These are phyloP conservation scores for Mycena venus DNA, from an alignment of 768 basidiomycete species.

Conservation along the genomic window DNA sequence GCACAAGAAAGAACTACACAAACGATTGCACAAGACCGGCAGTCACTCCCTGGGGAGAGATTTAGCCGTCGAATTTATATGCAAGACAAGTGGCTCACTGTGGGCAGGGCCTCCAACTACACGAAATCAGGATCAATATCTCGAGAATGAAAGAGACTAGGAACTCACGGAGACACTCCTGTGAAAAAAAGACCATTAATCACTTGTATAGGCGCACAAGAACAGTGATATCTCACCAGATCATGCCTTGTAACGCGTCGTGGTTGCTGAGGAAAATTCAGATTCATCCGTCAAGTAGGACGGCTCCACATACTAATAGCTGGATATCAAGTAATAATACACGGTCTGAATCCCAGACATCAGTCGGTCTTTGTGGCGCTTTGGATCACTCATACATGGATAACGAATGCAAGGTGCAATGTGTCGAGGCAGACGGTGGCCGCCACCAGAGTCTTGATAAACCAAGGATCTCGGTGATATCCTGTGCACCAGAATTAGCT, in stretches of 20 bases:
- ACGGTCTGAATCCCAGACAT: too few species aligned
- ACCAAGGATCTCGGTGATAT: conserved; percentile 56
- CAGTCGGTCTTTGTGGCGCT: too few species aligned
- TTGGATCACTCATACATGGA: too few species aligned
- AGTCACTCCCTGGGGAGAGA: conserved; percentile 60
- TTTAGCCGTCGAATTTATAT: conserved; percentile 33
- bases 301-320: conserved; percentile 56
- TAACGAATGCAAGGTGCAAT: conserved; percentile 60
- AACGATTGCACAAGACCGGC: conserved; percentile 68
- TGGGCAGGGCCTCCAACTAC: conserved; percentile 62
- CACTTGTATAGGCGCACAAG: too few species aligned
- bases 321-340: conserved; percentile 62
- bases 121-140: background rate
- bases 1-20: too few species aligned
- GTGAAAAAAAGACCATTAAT: too few species aligned
- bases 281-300: too few species aligned
- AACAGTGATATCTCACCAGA: conserved; percentile 34
- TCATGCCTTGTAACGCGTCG: conserved; percentile 6
- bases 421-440: conserved; percentile 59
- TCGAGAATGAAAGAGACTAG: background rate
- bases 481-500: conserved; percentile 36
- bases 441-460: conserved; percentile 59
- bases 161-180: conserved; percentile 59
- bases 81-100: conserved; percentile 43
- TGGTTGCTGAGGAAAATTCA: too few species aligned